Conservation (phyloP, 768 basidiomycete species). For the Baorangia bicolor region DNA sequence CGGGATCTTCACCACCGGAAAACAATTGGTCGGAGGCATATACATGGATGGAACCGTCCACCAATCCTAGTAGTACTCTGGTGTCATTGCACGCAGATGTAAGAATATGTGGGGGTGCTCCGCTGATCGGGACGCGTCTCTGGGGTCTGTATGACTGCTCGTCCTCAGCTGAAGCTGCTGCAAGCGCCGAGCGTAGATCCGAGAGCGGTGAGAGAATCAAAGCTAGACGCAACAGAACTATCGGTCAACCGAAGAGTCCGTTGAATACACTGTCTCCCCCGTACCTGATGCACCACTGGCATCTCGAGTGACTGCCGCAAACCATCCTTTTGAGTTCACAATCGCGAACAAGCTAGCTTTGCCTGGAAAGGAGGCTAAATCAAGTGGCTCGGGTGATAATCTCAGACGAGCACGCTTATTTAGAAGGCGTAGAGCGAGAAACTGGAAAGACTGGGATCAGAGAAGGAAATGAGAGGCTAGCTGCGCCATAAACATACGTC, state of each 20-base stretch:
- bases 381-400: constrained; percentile 53
- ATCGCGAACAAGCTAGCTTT: constrained; percentile 57
- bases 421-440: constrained; percentile 39
- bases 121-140: constrained; percentile 44
- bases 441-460: constrained; percentile 28
- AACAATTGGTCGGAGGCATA: constrained; percentile 58
- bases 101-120: constrained; percentile 51
- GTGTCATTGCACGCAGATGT: constrained; percentile 60
- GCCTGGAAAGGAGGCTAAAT: constrained; percentile 40
- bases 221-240: constrained; percentile 35
- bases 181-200: constrained; percentile 57
- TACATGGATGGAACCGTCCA: constrained; percentile 57
- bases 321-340: constrained; percentile 65
- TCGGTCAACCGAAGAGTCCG: background rate
- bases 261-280: constrained; percentile 13
- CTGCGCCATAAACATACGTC: constrained; percentile 19
- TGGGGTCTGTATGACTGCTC: constrained; percentile 50
- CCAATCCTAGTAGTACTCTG: constrained; percentile 56
- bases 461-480: background rate
- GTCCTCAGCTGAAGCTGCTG: constrained; percentile 38
- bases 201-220: constrained; percentile 59
- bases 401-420: constrained; percentile 65
- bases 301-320: constrained; percentile 55
- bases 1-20: constrained; percentile 40
- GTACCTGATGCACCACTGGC: constrained; percentile 38